Conservation (phyloP, 208 protist genomes). For the Strigomonas culicis region DNA sequence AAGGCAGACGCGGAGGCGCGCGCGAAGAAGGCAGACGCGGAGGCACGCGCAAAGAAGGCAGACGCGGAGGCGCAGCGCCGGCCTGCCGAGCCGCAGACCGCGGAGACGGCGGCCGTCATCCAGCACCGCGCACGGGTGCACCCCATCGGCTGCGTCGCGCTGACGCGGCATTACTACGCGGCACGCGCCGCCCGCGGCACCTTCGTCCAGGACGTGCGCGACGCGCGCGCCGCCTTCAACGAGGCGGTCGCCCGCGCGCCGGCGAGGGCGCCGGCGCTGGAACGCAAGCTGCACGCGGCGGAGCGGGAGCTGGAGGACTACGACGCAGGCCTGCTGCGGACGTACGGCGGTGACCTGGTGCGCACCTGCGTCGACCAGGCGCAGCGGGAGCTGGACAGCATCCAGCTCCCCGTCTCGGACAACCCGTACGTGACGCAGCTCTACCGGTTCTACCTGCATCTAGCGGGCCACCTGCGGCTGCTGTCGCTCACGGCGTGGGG, state of each 20-base stretch:
- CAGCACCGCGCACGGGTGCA: background rate
- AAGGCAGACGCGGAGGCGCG: no score
- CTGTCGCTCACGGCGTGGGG: background rate
- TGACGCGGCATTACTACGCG: background rate
- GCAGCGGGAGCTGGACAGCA: background rate
- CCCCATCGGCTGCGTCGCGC: background rate
- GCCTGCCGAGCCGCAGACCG: no score
- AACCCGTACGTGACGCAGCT: background rate
- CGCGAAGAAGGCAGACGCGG: no score
- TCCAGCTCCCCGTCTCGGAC: no score
- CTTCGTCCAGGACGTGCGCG: background rate
- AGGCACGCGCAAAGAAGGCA: no score
- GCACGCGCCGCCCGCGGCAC: background rate
- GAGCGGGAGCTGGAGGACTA: background rate
- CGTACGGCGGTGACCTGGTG: slow-evolving; percentile 15
- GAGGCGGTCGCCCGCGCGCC: background rate
- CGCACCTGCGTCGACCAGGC: slow-evolving; percentile 17
- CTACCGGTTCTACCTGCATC: background rate
- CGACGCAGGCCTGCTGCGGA: background rate
- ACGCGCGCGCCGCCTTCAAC: background rate
- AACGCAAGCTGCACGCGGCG: slow-evolving; percentile 3
- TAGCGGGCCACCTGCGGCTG: background rate
- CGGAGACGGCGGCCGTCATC: background rate
- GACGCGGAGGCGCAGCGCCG: no score
- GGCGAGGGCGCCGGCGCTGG: background rate